Base-by-base conservation (phyloP, 805 yeast species). In the Candida oleophila region DNA sequence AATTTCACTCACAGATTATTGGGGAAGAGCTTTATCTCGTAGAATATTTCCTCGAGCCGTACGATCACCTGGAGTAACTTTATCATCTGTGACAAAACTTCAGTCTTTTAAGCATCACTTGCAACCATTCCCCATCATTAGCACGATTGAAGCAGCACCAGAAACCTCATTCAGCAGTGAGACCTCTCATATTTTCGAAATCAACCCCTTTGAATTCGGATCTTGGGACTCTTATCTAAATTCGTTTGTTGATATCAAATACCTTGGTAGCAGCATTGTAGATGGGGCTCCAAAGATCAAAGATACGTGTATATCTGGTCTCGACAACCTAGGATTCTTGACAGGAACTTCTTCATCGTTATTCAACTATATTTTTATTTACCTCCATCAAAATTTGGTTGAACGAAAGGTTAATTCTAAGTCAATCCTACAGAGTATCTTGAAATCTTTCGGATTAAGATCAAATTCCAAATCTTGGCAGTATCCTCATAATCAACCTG, bases 141-240 rank as follows among this genome's bases (percentile, higher is more conserved):
- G 71, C 38, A 66, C 77, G 22, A 54, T 66, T 3, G 71, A 68
- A 48, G 22, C 45, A 8, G 33, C 19, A 8, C 39, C 39, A 5
- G 30, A 53, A 42, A 51, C 49, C 8, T 47, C 41, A 11, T 63
- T 56, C 43, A 56, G 64, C n/a, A 58, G 66, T 41, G n/a, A 55
- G 1, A 59, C 61, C 28, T 74, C 83, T 1, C 76, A 71, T 47
- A 25, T 38, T 21, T 74, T 81, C 50, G 89, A 83, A 59, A 76
- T 83, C 52, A 80, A 77, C 12, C 87, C 87, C 0, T 80, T 62
- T 55, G 89, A 83, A 47, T 82, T 82, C 65, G 89, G 89, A 0
- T 80, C 85, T 0, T 83, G 87, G 87, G 85, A 82, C 50, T 49
- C 65, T 12, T 60, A 61, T 36, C 51, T 77, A 30, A 62, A 69